Evolutionary conservation across 2,329 filamentous ascomycete species (phyloP).

Genomic region (Emericellopsis atlantica): DNA sequence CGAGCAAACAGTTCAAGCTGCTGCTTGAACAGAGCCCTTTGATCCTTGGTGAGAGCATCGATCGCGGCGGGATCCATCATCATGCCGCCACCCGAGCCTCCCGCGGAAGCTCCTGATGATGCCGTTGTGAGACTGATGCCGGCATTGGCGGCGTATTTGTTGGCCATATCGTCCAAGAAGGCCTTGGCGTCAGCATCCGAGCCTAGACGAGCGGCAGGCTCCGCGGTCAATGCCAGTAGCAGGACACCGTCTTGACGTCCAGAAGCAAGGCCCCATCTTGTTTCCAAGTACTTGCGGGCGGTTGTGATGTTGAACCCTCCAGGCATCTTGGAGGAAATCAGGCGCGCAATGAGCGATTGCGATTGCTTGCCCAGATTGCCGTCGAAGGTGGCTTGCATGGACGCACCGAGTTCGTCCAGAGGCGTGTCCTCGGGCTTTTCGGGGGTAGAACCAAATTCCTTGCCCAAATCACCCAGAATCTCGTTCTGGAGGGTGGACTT

Average conservation of each 20-base stretch:
- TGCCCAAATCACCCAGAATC: conserved; percentile 92
- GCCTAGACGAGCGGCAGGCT: conserved; percentile 76
- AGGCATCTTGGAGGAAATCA: conserved; percentile 99
- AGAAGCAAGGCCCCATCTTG: conserved; percentile 74
- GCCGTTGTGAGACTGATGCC: conserved; percentile 76
- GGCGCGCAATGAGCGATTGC: conserved; percentile 77
- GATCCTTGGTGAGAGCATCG: conserved; percentile 93
- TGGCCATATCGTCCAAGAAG: conserved; percentile 76
- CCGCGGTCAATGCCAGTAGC: conserved; percentile 81
- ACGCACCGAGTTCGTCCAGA: conserved; percentile 83
- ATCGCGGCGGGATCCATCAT: conserved; percentile 99
- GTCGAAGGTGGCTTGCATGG: conserved; percentile 98
- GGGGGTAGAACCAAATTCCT: conserved; percentile 95
- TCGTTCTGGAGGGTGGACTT: conserved; percentile 99
- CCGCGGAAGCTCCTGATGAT: conserved; percentile 60
- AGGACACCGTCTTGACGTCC: conserved; percentile 88
- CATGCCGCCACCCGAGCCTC: conserved; percentile 69
- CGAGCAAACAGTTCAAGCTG: conserved; percentile 90
- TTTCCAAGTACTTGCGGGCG: conserved; percentile 89
- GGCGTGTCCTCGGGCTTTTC: conserved; percentile 98
- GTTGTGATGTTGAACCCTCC: conserved; percentile 98
- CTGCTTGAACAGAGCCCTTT: conserved; percentile 93
- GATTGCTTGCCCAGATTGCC: conserved; percentile 97
- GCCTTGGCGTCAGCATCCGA: conserved; percentile 86
- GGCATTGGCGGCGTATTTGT: conserved; percentile 77